Evolutionary conservation across 2,329 filamentous ascomycete genomes (phyloP).

Genomic region (Ophiostoma piceae): DNA sequence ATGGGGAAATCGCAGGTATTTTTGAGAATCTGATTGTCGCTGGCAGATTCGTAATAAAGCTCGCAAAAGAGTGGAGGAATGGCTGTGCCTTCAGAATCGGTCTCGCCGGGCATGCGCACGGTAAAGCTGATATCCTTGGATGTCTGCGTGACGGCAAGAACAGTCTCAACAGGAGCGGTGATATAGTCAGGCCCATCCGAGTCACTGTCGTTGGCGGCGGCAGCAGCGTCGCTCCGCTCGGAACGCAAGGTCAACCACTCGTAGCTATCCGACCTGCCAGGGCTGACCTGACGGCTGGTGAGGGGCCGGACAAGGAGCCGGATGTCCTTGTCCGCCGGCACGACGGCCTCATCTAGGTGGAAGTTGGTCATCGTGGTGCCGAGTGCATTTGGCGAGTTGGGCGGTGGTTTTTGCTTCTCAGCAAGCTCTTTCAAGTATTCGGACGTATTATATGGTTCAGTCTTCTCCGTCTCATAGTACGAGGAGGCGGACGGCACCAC

Average conservation of each 20-base stretch:
- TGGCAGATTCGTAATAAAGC: slow-evolving; percentile 55
- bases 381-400: neutral
- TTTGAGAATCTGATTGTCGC: slow-evolving; percentile 53
- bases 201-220: neutral
- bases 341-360: slow-evolving; percentile 48
- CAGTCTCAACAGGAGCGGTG: slow-evolving; percentile 45
- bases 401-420: slow-evolving; percentile 27
- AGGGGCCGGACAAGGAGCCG: slow-evolving; percentile 54
- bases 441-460: slow-evolving; percentile 54
- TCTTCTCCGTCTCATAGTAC: slow-evolving; percentile 44
- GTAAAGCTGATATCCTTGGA: slow-evolving; percentile 56
- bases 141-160: slow-evolving; percentile 57
- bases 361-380: slow-evolving; percentile 34
- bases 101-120: slow-evolving; percentile 50
- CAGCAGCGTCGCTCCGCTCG: slow-evolving; percentile 44
- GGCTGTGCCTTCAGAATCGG: slow-evolving; percentile 37
- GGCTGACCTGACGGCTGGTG: slow-evolving; percentile 50
- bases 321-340: slow-evolving; percentile 46
- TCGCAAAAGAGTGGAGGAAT: slow-evolving; percentile 54
- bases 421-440: slow-evolving; percentile 46
- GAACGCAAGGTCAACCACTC: slow-evolving; percentile 53
- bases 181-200: neutral
- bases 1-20: slow-evolving; percentile 54
- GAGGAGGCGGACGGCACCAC: slow-evolving; percentile 23
- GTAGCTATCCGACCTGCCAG: slow-evolving; percentile 49